Evolutionary conservation across 192 early-diverging fungal genomes (phyloP), one percentile per base, ranked within the genome.

Genomic region (Gigaspora rosea): DNA sequence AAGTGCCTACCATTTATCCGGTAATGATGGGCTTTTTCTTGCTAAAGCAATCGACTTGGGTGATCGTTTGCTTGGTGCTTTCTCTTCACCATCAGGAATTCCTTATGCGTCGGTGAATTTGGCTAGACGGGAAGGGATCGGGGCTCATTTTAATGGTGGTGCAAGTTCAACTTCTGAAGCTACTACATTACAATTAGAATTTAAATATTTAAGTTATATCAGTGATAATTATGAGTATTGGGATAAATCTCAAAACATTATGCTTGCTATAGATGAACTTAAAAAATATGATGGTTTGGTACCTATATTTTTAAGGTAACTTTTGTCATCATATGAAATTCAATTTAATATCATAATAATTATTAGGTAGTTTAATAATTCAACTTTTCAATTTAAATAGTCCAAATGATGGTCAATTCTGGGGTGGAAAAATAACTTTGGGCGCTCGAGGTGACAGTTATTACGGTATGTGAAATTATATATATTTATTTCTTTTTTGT

Each of bases 361-460:
- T 49, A 3, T 9, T 22, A 12, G 11, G 1, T 22, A 3, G 8
- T 68, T 48, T 68, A 47, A 33, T 68, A 47, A 33, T 46, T 15
- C 20, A 73, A 59, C n/a, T n/a, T 73, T 32, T 15, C 9, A 15
- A 47, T 13, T 20, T 46, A 48, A 51, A 41, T 49, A 87, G 84
- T 62, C 86, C 90, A 12, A 69, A 87, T 27, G 84, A 78, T 63
- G 92, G 91, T 12, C 22, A 86, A 27, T 92, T 92, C 77, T 58
- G 72, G n/a, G 85, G 88, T 1, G 41, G 68, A 32, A 88, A 88
- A 51, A 88, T 95, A 33, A 83, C 93, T 27, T 84, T 97, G 41
- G 95, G 97, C 3, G 90, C 91, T 18, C 80, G 89, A 12, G 92
- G 93, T 1, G 97, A 98, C 61, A 94, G 93, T 73, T 98, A 96